These are phyloP conservation scores for Boechera retrofracta DNA, from an alignment of 345 rosid genomes.

Conservation along the genomic window DNA sequence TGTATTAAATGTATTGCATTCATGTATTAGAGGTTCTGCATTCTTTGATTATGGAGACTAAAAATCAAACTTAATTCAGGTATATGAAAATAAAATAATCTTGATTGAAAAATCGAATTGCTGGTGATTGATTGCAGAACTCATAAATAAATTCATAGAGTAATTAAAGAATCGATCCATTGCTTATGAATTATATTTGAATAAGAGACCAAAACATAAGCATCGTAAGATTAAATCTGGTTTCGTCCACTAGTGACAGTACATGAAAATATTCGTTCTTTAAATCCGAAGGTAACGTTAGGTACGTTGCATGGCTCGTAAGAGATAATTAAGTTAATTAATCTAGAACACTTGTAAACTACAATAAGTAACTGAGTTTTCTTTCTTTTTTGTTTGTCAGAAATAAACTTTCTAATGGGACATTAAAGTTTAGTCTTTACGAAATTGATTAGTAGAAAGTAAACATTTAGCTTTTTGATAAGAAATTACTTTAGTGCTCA, in stretches of 20 bases:
- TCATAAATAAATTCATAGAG: background rate
- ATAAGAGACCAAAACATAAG: conserved; percentile 15
- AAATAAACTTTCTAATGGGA: background rate
- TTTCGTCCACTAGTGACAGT: conserved; percentile 33
- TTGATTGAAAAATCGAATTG: background rate
- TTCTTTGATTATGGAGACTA: background rate
- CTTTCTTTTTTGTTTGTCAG: background rate
- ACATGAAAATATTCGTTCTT: conserved; percentile 2
- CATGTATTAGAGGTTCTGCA: background rate
- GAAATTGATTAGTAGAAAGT: conserved; percentile 2
- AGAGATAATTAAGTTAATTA: conserved; percentile 31
- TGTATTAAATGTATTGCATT: background rate
- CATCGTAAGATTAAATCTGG: conserved; percentile 25
- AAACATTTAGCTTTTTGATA: conserved; percentile 2
- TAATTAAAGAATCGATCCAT: background rate
- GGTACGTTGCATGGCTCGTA: conserved; percentile 34
- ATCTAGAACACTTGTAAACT: conserved; percentile 3
- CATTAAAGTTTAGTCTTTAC: conserved; percentile 7
- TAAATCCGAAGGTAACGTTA: conserved; percentile 34
- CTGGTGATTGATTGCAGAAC: background rate
- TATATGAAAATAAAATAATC: background rate
- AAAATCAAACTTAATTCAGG: background rate
- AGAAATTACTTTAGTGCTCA: conserved; percentile 3
- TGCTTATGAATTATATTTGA: background rate
- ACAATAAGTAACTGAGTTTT: conserved; percentile 5